These are phyloP conservation scores for Podila minutissima DNA, from an alignment of 192 early-diverging fungal species.

Conservation along the genomic window DNA sequence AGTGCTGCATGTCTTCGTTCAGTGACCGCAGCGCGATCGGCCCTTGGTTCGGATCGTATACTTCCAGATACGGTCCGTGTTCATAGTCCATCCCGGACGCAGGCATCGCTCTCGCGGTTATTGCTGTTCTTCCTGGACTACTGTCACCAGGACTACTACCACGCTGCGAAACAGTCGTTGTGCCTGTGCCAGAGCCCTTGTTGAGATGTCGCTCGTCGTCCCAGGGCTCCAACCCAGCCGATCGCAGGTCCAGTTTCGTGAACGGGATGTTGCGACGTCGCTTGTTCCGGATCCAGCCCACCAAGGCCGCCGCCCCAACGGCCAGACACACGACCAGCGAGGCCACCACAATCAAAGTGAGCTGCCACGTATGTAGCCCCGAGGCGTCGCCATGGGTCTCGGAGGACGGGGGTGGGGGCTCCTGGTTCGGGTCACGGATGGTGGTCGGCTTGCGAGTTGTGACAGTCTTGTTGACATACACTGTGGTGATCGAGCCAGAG, in stretches of 20 bases:
- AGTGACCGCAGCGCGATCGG: background rate
- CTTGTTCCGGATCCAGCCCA: conserved; percentile 15
- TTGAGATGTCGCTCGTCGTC: background rate
- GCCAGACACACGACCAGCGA: conserved; percentile 1
- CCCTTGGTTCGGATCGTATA: background rate
- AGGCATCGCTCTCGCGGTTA: background rate
- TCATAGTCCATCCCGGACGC: background rate
- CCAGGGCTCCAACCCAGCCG: background rate
- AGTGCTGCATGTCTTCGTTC: background rate
- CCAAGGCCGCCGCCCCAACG: background rate
- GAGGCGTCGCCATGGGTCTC: background rate
- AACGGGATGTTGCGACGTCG: background rate
- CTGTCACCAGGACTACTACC: background rate
- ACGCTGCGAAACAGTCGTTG: background rate
- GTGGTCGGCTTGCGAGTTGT: conserved; percentile 8
- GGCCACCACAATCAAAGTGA: conserved; percentile 10
- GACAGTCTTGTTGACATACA: conserved; percentile 7
- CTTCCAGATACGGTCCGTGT: background rate
- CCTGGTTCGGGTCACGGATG: conserved; percentile 26
- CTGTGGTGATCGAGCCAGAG: conserved; percentile 13
- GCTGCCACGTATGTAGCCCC: conserved; percentile 18
- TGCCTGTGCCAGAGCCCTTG: background rate
- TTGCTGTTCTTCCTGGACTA: background rate
- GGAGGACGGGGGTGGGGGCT: conserved; percentile 17
- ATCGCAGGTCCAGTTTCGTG: too few relatives aligned